phyloP scores from a whole-genome alignment of 2,329 filamentous ascomycete genomes.

The Periconia sp. region DNA sequence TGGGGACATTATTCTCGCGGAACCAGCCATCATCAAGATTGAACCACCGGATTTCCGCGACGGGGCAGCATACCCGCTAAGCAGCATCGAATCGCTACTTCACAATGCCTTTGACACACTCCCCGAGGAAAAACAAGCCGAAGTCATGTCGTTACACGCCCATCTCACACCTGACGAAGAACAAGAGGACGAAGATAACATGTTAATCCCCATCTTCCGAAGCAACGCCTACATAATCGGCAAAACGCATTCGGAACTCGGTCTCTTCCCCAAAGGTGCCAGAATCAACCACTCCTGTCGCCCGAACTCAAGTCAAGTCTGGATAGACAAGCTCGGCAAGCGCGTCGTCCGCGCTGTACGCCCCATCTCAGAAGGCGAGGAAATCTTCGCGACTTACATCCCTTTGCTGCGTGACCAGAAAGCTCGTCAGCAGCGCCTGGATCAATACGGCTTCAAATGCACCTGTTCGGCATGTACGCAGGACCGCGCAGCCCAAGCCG shows the following conservation, averaged over 20 bases:
- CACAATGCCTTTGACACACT: slow-evolving; percentile 27
- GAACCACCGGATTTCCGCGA: slow-evolving; percentile 27
- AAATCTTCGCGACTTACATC: slow-evolving; percentile 44
- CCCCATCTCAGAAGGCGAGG: slow-evolving; percentile 43
- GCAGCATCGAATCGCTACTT: slow-evolving; percentile 21
- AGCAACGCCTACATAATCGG: slow-evolving; percentile 41
- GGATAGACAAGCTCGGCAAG: slow-evolving; percentile 34
- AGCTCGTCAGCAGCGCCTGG: slow-evolving; percentile 32
- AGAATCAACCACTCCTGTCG: slow-evolving; percentile 42
- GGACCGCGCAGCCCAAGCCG: slow-evolving; percentile 11
- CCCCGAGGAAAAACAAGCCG: slow-evolving; percentile 18
- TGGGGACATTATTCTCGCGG: slow-evolving; percentile 45
- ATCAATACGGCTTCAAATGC: slow-evolving; percentile 41
- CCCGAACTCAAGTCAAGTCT: slow-evolving; percentile 41
- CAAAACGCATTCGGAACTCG: slow-evolving; percentile 18
- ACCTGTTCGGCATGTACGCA: slow-evolving; percentile 42
- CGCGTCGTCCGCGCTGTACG: slow-evolving; percentile 40
- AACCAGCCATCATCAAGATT: slow-evolving; percentile 42
- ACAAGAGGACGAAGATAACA: slow-evolving; percentile 21
- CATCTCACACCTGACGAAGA: slow-evolving; percentile 21
- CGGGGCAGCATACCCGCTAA: slow-evolving; percentile 29
- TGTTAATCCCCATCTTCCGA: slow-evolving; percentile 34
- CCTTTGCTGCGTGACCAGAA: slow-evolving; percentile 32
- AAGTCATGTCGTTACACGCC: slow-evolving; percentile 31
- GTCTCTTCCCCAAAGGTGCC: slow-evolving; percentile 38